Evolutionary conservation across 768 basidiomycete genomes (phyloP), one percentile per base, ranked within the genome.

Genomic region (Lactifluus pinguis): DNA sequence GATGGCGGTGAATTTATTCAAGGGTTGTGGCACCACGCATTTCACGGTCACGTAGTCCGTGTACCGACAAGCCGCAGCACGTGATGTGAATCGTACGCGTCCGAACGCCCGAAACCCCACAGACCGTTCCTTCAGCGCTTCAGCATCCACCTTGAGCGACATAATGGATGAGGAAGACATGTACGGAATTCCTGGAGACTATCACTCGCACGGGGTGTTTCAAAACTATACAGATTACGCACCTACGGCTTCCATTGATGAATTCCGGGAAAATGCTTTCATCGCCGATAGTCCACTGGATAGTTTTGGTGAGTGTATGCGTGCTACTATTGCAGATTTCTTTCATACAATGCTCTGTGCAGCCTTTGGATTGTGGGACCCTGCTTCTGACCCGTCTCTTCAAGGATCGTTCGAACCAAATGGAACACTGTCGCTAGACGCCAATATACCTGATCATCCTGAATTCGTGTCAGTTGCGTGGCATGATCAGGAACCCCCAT

Each of bases 31-130:
- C 25, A 25, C 25, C 25, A 25, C 25, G 25, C 25, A 25, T 25
- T 25, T 25, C 25, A 25, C 25, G 25, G 25, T 25, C 25, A 25
- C 25, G 25, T 25, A 25, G 25, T 25, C 30, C 61, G 61, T 62
- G 61, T 55, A 48, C 50, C 2, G 59, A 32, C 14, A 11, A 25
- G 49, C 19, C 21, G n/a, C 53, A 1, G 21, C 63, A 64, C 59
- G 63, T 64, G 63, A 64, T 64, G 63, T 53, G 63, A 64, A 62
- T n/a, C 3, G 5, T 34, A 48, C 61, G 61, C 51, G 49, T 45
- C 41, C 34, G 4, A 8, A 15, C 4, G 15, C 41, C 2, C 17
- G 15, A 21, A 48, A n/a, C 17, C 44, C 19, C n/a, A 17, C 44
- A 13, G 25, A 11, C 17, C 10, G 13, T 32, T 42, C 15, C 25